Conservation (phyloP, 139 green algal species). For the Coccomyxa sp. region DNA sequence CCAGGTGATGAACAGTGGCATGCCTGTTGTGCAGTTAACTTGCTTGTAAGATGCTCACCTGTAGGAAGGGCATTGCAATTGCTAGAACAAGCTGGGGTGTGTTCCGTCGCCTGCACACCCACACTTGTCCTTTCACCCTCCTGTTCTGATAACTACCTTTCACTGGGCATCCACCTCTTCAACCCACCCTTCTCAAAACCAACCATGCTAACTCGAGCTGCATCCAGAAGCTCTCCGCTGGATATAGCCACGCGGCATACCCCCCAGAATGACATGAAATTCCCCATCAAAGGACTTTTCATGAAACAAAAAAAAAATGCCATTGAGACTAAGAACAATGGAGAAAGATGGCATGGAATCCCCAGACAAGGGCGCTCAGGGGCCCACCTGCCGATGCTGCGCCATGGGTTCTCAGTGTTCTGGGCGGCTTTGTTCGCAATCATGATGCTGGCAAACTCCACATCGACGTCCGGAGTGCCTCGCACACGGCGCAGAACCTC, state of each 20-base stretch:
- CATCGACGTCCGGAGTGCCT: slow-evolving; percentile 39
- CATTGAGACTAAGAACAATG: too few relatives aligned
- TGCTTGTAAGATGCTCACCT: neutral
- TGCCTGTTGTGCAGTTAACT: neutral
- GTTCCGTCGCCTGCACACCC: neutral
- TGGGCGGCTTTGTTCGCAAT: slow-evolving; percentile 12
- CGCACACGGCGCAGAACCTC: slow-evolving; percentile 48
- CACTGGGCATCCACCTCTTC: neutral
- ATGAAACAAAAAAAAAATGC: too few relatives aligned
- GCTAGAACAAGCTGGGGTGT: slow-evolving; percentile 8
- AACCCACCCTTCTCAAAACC: neutral
- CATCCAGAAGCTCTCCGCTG: too few relatives aligned
- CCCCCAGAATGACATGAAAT: too few relatives aligned
- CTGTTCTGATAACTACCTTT: neutral
- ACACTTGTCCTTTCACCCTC: neutral
- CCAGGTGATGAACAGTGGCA: too few relatives aligned
- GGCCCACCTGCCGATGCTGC: slow-evolving; percentile 10
- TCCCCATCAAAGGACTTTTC: too few relatives aligned
- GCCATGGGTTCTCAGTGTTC: slow-evolving; percentile 18
- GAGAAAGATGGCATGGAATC: too few relatives aligned
- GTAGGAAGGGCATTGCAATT: slow-evolving; percentile 7
- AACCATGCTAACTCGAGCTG: too few relatives aligned
- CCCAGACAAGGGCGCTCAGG: neutral
- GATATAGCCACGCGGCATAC: too few relatives aligned
- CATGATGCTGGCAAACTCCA: slow-evolving; percentile 23